Evolutionary conservation across 1,139 yeast species (phyloP).

Genomic region (Geotrichum bryndzae): DNA sequence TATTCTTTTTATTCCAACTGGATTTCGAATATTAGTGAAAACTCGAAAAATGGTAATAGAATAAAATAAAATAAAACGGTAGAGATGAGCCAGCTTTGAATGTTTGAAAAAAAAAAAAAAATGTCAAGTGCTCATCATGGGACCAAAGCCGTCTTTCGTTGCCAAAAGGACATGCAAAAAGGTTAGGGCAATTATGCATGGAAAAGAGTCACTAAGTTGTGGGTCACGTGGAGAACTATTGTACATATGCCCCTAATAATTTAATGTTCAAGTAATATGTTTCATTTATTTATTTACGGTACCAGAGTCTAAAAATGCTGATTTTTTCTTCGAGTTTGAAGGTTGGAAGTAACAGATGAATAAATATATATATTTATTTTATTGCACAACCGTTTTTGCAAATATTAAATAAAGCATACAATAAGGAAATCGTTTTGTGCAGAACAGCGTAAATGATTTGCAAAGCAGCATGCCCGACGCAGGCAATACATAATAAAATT

Average conservation of each 20-base stretch:
- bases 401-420: too few relatives aligned
- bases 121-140: neutral
- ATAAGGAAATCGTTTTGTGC: too few relatives aligned
- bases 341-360: too few relatives aligned
- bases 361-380: too few relatives aligned
- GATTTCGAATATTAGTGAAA: neutral
- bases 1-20: too few relatives aligned
- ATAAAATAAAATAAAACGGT: neutral
- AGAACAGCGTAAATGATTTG: too few relatives aligned
- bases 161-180: neutral
- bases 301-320: neutral
- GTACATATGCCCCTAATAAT: neutral
- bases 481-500: too few relatives aligned
- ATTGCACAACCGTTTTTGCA: too few relatives aligned
- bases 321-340: too few relatives aligned
- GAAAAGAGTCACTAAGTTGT: neutral
- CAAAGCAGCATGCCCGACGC: too few relatives aligned
- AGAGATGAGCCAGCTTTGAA: too few relatives aligned
- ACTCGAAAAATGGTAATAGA: neutral
- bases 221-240: neutral
- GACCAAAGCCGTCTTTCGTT: neutral
- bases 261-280: neutral
- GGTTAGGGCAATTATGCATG: neutral
- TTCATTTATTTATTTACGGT: too few relatives aligned
- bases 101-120: neutral